Percentiles rank a stretch among this genome's conserved stretches.
Evolutionary conservation across 805 yeast species (phyloP).

Genomic region (Cephaloascus fragrans): DNA sequence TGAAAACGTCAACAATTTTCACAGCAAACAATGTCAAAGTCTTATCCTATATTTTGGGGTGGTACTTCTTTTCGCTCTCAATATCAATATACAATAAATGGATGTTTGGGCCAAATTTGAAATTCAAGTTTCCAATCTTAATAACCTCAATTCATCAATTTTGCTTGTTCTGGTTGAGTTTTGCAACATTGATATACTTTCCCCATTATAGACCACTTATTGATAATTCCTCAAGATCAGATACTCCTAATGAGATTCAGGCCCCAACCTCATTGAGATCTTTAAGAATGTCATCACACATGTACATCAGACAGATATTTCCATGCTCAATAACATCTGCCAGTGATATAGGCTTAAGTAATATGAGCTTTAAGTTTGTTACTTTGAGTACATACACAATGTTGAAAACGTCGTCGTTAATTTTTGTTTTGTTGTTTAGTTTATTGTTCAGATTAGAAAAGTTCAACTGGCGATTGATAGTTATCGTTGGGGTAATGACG

Average conservation of each 20-base stretch:
- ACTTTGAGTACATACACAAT: slow-evolving; percentile 83
- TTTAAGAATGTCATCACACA: slow-evolving; percentile 9
- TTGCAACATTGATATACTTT: slow-evolving; percentile 27
- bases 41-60: slow-evolving; percentile 30
- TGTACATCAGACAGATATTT: slow-evolving; percentile 45
- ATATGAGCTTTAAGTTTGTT: slow-evolving; percentile 70
- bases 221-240: slow-evolving; percentile 7
- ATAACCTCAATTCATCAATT: slow-evolving; percentile 83
- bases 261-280: slow-evolving; percentile 4
- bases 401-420: slow-evolving; percentile 81
- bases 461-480: slow-evolving; percentile 55
- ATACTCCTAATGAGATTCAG: slow-evolving; percentile 8
- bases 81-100: slow-evolving; percentile 85
- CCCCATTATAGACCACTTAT: slow-evolving; percentile 39
- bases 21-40: background rate
- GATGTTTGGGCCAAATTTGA: slow-evolving; percentile 85
- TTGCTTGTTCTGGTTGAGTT: slow-evolving; percentile 48
- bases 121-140: slow-evolving; percentile 75
- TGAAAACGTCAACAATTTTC: too few species aligned
- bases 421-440: slow-evolving; percentile 86
- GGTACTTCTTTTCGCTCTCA: slow-evolving; percentile 64
- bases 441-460: slow-evolving; percentile 70
- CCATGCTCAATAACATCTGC: slow-evolving; percentile 87
- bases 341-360: slow-evolving; percentile 91
- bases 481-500: slow-evolving; percentile 73